Conservation (phyloP, 2,329 filamentous ascomycete genomes). For the Chrysosphaeria jannelii region DNA sequence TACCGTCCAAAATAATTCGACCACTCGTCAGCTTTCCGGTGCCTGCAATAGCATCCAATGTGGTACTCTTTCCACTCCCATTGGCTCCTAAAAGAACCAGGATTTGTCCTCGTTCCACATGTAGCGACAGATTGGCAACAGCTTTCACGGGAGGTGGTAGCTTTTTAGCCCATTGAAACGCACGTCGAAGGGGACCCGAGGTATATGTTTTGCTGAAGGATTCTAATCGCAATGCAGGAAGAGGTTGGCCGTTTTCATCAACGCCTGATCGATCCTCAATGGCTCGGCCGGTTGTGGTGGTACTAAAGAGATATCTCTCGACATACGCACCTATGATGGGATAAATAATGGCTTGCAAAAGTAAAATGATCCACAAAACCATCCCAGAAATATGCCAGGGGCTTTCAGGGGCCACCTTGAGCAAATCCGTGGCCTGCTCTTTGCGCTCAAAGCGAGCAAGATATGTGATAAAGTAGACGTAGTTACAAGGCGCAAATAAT, state of each 20-base stretch:
- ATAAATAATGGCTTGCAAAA: constrained; percentile 51
- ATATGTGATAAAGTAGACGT: constrained; percentile 48
- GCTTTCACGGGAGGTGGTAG: constrained; percentile 42
- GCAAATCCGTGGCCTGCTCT: constrained; percentile 26
- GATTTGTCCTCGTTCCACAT: constrained; percentile 50
- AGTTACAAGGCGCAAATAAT: constrained; percentile 68
- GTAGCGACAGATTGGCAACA: constrained; percentile 42
- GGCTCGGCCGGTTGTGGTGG: constrained; percentile 29
- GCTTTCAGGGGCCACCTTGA: constrained; percentile 27
- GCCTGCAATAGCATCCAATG: constrained; percentile 63
- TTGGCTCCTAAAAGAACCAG: constrained; percentile 69
- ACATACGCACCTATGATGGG: constrained; percentile 45
- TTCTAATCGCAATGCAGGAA: constrained; percentile 34
- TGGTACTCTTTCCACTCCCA: constrained; percentile 72
- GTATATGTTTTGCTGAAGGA: constrained; percentile 52
- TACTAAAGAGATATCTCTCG: constrained; percentile 48
- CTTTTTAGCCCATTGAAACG: constrained; percentile 16
- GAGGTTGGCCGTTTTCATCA: constrained; percentile 1
- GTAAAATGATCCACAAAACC: constrained; percentile 45
- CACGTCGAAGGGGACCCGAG: constrained; percentile 27
- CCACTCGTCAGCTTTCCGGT: constrained; percentile 50
- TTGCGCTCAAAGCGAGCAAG: constrained; percentile 48
- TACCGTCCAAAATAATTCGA: constrained; percentile 45
- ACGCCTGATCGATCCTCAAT: constrained; percentile 11
- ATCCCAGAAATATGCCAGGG: constrained; percentile 43